Evolutionary conservation across 352 stramenopile genomes (phyloP).

Genomic region (Phytopythium boreale): DNA sequence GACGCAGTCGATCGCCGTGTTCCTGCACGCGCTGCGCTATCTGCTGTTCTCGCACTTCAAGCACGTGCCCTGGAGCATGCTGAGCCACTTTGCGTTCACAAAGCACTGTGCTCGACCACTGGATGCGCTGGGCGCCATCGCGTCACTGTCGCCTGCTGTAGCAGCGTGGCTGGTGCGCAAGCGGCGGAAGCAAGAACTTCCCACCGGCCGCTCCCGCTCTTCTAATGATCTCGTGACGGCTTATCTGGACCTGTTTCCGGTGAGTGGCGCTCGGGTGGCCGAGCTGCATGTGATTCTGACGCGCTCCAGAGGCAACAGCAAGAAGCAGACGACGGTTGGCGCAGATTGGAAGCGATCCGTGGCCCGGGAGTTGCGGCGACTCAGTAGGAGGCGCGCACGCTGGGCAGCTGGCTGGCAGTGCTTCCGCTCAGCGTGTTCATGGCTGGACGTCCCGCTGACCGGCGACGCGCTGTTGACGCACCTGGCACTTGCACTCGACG

Average conservation of each 20-base stretch:
- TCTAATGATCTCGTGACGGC: background rate
- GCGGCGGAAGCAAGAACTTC: background rate
- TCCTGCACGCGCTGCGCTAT: conserved; percentile 61
- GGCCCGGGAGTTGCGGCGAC: conserved; percentile 26
- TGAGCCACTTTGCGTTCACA: conserved; percentile 41
- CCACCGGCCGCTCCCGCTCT: background rate
- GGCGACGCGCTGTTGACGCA: conserved; percentile 28
- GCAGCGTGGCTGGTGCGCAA: background rate
- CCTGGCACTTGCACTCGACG: conserved; percentile 61
- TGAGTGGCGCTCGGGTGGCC: background rate
- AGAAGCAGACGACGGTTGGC: background rate
- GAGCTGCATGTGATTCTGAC: conserved; percentile 1
- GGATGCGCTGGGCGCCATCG: background rate
- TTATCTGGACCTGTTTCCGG: background rate
- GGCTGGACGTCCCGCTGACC: conserved; percentile 42
- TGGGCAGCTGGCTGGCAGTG: conserved; percentile 71
- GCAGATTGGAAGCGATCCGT: conserved; percentile 29
- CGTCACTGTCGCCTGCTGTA: background rate
- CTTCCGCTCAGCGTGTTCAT: conserved; percentile 54
- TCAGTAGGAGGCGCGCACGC: conserved; percentile 19
- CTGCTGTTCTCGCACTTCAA: conserved; percentile 65
- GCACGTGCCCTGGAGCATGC: conserved; percentile 49
- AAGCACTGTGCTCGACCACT: conserved; percentile 22
- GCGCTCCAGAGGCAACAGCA: background rate
- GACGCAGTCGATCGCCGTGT: conserved; percentile 62